Evolutionary conservation across 2,329 filamentous ascomycete genomes (phyloP).

Genomic region (Fusarium irregulare): DNA sequence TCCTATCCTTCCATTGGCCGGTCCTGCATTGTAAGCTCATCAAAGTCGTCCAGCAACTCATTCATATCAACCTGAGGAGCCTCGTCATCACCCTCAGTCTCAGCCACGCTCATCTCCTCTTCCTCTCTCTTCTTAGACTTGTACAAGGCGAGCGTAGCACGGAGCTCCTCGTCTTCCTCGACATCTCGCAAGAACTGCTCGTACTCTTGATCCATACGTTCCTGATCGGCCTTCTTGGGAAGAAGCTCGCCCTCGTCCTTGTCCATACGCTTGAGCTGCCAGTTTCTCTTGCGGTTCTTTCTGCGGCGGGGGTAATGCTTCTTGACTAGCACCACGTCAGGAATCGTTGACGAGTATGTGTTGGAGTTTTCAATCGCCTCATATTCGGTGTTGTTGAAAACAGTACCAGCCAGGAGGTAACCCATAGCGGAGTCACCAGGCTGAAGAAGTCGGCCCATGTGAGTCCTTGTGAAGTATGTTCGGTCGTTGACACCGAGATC

Average conservation of each 20-base stretch:
- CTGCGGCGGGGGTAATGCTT: slow-evolving; percentile 91
- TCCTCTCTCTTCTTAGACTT: slow-evolving; percentile 70
- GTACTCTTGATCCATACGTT: slow-evolving; percentile 90
- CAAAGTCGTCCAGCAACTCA: slow-evolving; percentile 90
- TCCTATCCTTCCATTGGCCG: slow-evolving; percentile 51
- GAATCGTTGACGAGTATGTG: slow-evolving; percentile 81
- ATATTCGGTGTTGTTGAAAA: slow-evolving; percentile 90
- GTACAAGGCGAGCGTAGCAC: slow-evolving; percentile 86
- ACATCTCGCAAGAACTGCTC: slow-evolving; percentile 97
- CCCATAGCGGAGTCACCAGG: slow-evolving; percentile 93
- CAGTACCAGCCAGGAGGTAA: slow-evolving; percentile 89
- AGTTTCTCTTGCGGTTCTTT: slow-evolving; percentile 84
- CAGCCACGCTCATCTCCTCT: slow-evolving; percentile 74
- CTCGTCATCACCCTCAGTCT: slow-evolving; percentile 72
- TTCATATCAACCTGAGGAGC: slow-evolving; percentile 80
- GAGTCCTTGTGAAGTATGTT: slow-evolving; percentile 90
- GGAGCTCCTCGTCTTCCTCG: slow-evolving; percentile 91
- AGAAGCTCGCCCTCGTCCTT: slow-evolving; percentile 89
- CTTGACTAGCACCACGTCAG: slow-evolving; percentile 95
- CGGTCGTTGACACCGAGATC: slow-evolving; percentile 89
- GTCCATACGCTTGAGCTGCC: slow-evolving; percentile 94
- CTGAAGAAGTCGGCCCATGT: slow-evolving; percentile 86
- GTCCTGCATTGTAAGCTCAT: slow-evolving; percentile 71
- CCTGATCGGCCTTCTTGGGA: slow-evolving; percentile 87
- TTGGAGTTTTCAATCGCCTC: slow-evolving; percentile 84